Evolutionary conservation across 306 rosid genomes (phyloP), one percentile per base, ranked within the genome.

Genomic region (Trifolium subterraneum): DNA sequence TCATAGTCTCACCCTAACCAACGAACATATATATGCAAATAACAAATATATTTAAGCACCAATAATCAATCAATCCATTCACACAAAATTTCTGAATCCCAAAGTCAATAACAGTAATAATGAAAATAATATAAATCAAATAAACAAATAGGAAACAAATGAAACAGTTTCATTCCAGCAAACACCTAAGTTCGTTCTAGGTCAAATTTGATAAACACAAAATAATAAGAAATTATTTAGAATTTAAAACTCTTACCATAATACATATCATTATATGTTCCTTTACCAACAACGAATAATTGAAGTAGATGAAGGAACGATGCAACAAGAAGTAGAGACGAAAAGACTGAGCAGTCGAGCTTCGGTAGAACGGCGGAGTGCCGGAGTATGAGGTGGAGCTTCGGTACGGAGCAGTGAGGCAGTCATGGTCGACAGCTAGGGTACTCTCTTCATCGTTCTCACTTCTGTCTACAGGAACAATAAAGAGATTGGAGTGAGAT

Each of bases 1-100:
- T 66, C 82, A 76, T 70, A 7, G 4, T 82, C 85, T 55, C 52
- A 70, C 87, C 79, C 44, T 48, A 77, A 78, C 74, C 29, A 75
- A 72, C 80, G 8, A 73, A 63, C 76, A 52, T 68, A 58, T 33
- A 31, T 14, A 18, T n/a, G 56, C 58, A 39, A 15, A n/a, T 51
- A 36, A 29, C 39, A 35, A 35, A 35, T 10, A 41, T 62, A 38
- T 22, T 25, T 64, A 80, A n/a, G n/a, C n/a, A 78, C 65, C 51
- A 10, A 15, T 48, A 62, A 80, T 58, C 59, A 67, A n/a, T n/a
- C n/a, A n/a, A n/a, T n/a, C n/a, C n/a, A 38, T 38, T 35, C 8
- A 35, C 5, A 3, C 7, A 5, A 35, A 5, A 70, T 31, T 22
- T 55, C 65, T 38, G 20, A 52, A 70, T 23, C 8, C 2, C n/a